Evolutionary conservation across 2,329 filamentous ascomycete genomes (phyloP).

Genomic region (Aspergillus novofumigatus): DNA sequence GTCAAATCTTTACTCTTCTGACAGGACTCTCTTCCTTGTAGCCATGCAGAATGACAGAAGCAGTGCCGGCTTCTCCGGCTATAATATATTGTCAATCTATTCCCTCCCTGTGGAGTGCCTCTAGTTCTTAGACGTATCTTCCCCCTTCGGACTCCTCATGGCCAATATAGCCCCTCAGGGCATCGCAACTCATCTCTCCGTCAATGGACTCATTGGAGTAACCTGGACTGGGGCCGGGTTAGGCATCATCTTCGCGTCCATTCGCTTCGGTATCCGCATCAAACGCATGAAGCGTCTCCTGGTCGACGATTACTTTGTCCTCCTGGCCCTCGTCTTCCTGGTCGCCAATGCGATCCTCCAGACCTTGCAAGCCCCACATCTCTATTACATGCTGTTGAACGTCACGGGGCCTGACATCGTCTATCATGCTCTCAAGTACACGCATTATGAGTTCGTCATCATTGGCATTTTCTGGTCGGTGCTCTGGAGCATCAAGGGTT

Average conservation of each 20-base stretch:
- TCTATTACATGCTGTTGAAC: constrained; percentile 15
- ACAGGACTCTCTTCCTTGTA: not conserved
- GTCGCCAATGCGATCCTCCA: constrained; percentile 16
- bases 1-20: not conserved
- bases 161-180: constrained; percentile 1
- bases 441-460: constrained; percentile 15
- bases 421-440: constrained; percentile 11
- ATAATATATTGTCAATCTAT: not conserved
- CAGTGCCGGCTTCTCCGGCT: not conserved
- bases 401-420: constrained; percentile 8
- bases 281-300: constrained; percentile 12
- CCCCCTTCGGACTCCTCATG: not conserved
- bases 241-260: constrained; percentile 11
- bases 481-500: constrained; percentile 18
- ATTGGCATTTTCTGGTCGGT: constrained; percentile 21
- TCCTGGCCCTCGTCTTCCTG: constrained; percentile 12
- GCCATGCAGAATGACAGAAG: not conserved
- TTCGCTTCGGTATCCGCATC: constrained; percentile 14
- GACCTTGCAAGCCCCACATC: constrained; percentile 16
- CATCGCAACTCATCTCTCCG: constrained; percentile 10
- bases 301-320: constrained; percentile 17
- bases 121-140: not conserved
- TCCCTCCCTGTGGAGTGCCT: not conserved
- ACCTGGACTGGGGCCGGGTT: constrained; percentile 17
- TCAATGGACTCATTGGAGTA: constrained; percentile 12